phyloP scores from a whole-genome alignment of 441 rosid genomes.

The Mallotus japonicus region DNA sequence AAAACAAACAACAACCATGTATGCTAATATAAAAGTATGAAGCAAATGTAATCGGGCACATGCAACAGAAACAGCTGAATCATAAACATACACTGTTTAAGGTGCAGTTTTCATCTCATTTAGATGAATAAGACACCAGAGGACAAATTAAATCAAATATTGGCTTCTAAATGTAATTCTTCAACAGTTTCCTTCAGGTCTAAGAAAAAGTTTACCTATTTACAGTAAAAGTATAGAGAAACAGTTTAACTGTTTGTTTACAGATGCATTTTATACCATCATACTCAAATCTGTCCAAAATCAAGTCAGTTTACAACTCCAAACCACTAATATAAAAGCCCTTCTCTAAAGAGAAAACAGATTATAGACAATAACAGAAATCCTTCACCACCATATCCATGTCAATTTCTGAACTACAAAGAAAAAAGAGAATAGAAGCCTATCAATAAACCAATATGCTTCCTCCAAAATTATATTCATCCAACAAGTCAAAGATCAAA shows the following conservation, averaged over 20 bases:
- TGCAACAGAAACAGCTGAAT: not conserved
- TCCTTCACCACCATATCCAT: too few relatives aligned
- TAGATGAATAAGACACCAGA: not conserved
- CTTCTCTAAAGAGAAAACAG: not conserved
- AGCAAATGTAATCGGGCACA: conserved; percentile 5
- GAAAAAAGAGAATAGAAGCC: not conserved
- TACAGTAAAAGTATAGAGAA: not conserved
- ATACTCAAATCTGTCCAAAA: not conserved
- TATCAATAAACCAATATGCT: conserved; percentile 2
- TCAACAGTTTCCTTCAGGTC: not conserved
- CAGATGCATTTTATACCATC: not conserved
- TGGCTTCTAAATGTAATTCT: not conserved
- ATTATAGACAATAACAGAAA: too few relatives aligned
- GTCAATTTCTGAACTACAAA: too few relatives aligned
- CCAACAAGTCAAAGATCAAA: not conserved
- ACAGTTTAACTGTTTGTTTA: too few relatives aligned
- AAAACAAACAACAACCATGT: not conserved
- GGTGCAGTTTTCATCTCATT: conserved; percentile 2
- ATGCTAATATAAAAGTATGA: not conserved
- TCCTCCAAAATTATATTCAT: conserved; percentile 15
- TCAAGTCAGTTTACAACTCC: conserved; percentile 3
- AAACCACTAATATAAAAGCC: not conserved
- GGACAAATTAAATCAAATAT: not conserved
- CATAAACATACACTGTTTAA: not conserved
- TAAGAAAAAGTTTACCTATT: not conserved